Evolutionary conservation across 306 rosid species (phyloP).

Genomic region (Castanospermum australe): DNA sequence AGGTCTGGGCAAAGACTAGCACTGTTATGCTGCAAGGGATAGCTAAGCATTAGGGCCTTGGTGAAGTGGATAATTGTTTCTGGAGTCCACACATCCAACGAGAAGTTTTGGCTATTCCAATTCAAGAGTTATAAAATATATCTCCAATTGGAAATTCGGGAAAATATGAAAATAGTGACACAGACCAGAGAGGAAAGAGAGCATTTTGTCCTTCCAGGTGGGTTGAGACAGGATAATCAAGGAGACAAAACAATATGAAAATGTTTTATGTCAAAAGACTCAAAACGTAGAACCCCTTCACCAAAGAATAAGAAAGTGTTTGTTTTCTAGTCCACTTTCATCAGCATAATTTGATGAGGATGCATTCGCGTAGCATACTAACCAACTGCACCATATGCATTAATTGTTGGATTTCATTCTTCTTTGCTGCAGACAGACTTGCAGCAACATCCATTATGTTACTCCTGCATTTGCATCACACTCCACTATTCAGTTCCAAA

Average conservation of each 20-base stretch:
- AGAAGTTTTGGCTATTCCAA: not conserved
- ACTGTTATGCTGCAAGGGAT: not conserved
- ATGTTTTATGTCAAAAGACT: not conserved
- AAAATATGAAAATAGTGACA: not conserved
- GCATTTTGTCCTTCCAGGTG: slow-evolving; percentile 4
- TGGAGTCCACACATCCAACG: slow-evolving; percentile 44
- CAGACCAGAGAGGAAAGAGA: not conserved
- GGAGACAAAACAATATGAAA: not conserved
- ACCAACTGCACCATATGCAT: slow-evolving; percentile 61
- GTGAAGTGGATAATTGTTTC: slow-evolving; percentile 34
- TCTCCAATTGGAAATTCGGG: not conserved
- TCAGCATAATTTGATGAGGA: slow-evolving; percentile 11
- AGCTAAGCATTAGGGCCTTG: not conserved
- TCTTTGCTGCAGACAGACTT: slow-evolving; percentile 49
- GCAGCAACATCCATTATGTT: slow-evolving; percentile 57
- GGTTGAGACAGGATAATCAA: slow-evolving; percentile 5
- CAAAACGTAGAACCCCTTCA: not conserved
- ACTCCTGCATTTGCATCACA: slow-evolving; percentile 58
- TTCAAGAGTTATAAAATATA: not conserved
- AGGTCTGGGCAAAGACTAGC: not conserved
- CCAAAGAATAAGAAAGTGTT: not conserved
- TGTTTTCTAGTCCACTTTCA: slow-evolving; percentile 14
- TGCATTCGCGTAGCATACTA: slow-evolving; percentile 25
- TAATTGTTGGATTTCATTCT: slow-evolving; percentile 69
- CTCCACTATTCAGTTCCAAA: slow-evolving; percentile 16